Evolutionary conservation across 208 protist genomes (phyloP), one percentile per base, ranked within the genome.

Genomic region (Crithidia sp.): DNA sequence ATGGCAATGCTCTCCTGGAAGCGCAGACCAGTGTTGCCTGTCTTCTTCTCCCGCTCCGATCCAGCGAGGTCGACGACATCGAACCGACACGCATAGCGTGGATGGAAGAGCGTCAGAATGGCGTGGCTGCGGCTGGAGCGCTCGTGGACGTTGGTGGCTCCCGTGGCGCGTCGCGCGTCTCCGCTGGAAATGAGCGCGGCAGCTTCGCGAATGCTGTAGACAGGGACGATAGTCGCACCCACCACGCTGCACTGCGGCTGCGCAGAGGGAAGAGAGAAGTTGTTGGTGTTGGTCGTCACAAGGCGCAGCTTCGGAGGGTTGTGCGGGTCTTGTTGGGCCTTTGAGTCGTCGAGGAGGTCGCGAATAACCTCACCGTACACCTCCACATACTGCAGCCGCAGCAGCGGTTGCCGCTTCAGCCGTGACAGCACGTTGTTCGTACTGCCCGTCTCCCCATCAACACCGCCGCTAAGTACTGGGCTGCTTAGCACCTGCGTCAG

Each of bases 21-120:
- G 7, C 96, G 90, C 40, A 84, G 44, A 0, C 90, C 90, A 0
- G 86, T 84, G 63, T 95, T 95, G 40, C 82, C 73, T 28, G 92
- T 95, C 72, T 93, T 91, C 68, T 90, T 93, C 74, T 92, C 89
- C 2, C 87, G 79, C 77, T 96, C 92, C 7, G 87, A 93, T 4
- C 92, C 92, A 6, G 97, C 97, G n/a, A 99, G 86, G 74, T 99
- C 97, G 39, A 99, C 97, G 0, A 99, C 75, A 71, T 93, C 87
- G 28, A 99, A 66, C 58, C 97, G 62, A 49, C 71, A 98, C 43
- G 81, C 63, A 19, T 74, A 74, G 40, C 76, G 55, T 53, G 91
- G 66, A 64, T 94, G 84, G 55, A 94, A 92, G 2, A 99, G 79
- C 17, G 95, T 98, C 64, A 98, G 94, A 62, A 99, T 91, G 57